Base-by-base conservation (phyloP, 495 filamentous ascomycete species). In the Aspergillus cavernicola region DNA sequence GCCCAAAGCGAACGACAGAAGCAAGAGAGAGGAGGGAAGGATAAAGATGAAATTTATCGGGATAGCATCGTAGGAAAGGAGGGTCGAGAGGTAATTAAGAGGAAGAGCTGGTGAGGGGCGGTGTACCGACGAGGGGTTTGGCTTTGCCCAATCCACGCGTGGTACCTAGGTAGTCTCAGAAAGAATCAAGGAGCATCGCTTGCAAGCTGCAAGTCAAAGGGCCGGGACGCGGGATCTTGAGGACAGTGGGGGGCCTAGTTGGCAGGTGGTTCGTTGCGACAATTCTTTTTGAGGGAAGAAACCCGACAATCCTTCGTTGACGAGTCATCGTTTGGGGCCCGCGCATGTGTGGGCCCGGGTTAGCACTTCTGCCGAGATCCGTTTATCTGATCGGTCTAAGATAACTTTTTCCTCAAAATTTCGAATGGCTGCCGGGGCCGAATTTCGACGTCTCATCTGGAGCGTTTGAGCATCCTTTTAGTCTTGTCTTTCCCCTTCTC, bases 331-430 rank as follows among this genome's bases (percentile, higher is more conserved):
- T 31, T 53, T 49, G 40, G 49, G 39, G 36, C 13, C 40, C 33
- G 42, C 39, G 35, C 50, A 50, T 19, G 52, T 47, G 61, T 59
- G 60, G 58, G 22, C 26, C 53, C 57, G 61, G 64, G 44, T 26
- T 12, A 22, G 37, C 3, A 61, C 55, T 67, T 64, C 49, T 26
- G 53, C 65, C 67, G 67, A 62, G 65, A 70, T 70, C 65, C 65
- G 67, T 55, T 66, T 70, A 68, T 67, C 67, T 63, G 63, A 68
- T 68, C 55, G 61, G 58, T 51, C 65, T 67, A 67, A 67, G 66
- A 71, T 66, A 65, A 68, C 56, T 66, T 68, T 68, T 64, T 61
- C 58, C 49, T 62, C 52, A 65, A 64, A 57, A 44, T 18, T 53
- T 35, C 19, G 29, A 36, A 39, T 26, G 9, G 35, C 44, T 19